Base-by-base conservation (phyloP, 257 asterid genomes). In the Nicotiana otophora region DNA sequence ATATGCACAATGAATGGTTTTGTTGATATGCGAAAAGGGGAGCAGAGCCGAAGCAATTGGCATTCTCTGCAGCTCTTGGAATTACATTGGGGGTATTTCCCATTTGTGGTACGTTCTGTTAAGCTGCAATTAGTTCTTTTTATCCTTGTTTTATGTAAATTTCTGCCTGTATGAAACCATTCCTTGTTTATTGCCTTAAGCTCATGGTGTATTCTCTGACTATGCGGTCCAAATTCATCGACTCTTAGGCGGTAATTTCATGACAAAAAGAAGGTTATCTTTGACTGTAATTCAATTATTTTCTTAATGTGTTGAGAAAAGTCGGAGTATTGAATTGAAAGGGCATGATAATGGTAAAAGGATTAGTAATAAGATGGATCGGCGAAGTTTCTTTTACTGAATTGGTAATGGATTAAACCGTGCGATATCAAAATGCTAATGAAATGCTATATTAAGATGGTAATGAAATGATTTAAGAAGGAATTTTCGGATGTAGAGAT, bases 21-120 rank as follows among this genome's bases (percentile, higher is more conserved):
- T 20, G 19, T 66, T 20, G 67, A 75, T 5, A 30, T 84, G 66
- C 53, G 66, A 83, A 26, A 61, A 94, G 99, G 91, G 99, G 99
- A 85, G 88, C 97, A 54, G 99, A 96, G 83, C 99, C 99, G 15
- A 93, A 87, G 92, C 94, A 91, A 84, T 87, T 96, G 86, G 95
- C 98, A 0, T 91, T 96, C 86, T 96, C 98, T 14, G 94, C 89
- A 17, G 97, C 98, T 55, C 86, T 96, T 58, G 99, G 99, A 28
- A 82, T 91, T 81, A 93, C 97, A 46, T 81, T 96, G 65, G 99
- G 98, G 83, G 69, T 93, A 61, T 94, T 96, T 85, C 99, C 99
- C 70, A 96, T 96, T 72, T 88, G 93, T 75, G 99, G 99, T 96
- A 90, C 78, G 85, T 61, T 76, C 6, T 66, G 4, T 36, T 75